phyloP scores from a whole-genome alignment of 352 stramenopile genomes.

The Pythium sukuiense region DNA sequence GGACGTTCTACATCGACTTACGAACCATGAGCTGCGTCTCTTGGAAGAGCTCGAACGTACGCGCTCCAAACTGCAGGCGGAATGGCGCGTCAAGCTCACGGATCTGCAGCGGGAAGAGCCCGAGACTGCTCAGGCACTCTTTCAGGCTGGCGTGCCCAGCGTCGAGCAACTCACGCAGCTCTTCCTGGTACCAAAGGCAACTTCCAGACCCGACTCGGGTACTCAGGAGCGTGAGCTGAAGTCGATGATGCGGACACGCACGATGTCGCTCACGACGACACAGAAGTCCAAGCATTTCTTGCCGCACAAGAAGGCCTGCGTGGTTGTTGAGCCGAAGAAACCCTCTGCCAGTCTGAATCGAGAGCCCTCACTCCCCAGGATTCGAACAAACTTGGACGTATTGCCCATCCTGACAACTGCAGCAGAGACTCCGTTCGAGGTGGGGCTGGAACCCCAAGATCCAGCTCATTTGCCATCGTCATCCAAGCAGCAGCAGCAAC shows the following conservation, averaged over 20 bases:
- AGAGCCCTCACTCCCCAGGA: constrained; percentile 19
- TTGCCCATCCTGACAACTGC: constrained; percentile 69
- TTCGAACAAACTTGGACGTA: constrained; percentile 55
- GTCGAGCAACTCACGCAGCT: constrained; percentile 47
- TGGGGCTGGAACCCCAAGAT: constrained; percentile 39
- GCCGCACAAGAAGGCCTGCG: constrained; percentile 42
- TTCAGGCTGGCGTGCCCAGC: constrained; percentile 26
- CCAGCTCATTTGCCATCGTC: neutral
- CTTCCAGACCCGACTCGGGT: constrained; percentile 13
- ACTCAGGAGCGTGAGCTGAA: constrained; percentile 29
- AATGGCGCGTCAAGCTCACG: constrained; percentile 67
- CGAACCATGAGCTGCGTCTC: constrained; percentile 74
- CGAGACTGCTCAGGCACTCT: constrained; percentile 27
- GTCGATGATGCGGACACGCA: constrained; percentile 44
- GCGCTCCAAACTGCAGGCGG: constrained; percentile 56
- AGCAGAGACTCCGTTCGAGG: constrained; percentile 73
- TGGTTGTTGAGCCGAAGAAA: constrained; percentile 3
- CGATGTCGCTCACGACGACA: constrained; percentile 41
- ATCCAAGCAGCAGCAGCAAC: constrained; percentile 30
- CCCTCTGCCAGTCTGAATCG: constrained; percentile 7
- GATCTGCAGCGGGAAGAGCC: constrained; percentile 49
- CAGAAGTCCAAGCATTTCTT: constrained; percentile 45
- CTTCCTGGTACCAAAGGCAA: constrained; percentile 28
- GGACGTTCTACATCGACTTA: constrained; percentile 66
- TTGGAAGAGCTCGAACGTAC: constrained; percentile 81